phyloP scores from a whole-genome alignment of 2,329 filamentous ascomycete species.

The Phaeophleospora eucalypticola region DNA sequence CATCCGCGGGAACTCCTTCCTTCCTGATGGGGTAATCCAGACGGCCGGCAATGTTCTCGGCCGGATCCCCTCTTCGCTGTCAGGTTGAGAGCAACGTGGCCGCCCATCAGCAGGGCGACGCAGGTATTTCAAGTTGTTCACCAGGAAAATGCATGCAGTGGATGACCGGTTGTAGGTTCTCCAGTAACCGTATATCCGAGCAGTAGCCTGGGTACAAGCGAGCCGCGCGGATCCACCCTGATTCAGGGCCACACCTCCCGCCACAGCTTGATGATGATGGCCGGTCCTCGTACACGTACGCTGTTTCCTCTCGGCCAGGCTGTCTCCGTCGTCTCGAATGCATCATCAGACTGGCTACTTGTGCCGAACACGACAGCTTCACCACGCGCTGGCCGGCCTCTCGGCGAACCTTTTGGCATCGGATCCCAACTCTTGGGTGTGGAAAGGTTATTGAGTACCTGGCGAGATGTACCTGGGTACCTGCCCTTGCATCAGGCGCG shows the following conservation, averaged over 20 bases:
- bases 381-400: slow-evolving; percentile 1
- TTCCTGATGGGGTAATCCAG: not conserved
- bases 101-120: not conserved
- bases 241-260: slow-evolving; percentile 1
- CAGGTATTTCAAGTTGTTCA: not conserved
- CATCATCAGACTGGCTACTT: no score
- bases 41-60: not conserved
- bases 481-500: slow-evolving; percentile 20
- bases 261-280: not conserved
- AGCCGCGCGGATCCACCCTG: not conserved
- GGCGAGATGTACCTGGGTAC: slow-evolving; percentile 20
- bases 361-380: not conserved
- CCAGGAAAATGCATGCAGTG: slow-evolving; percentile 4
- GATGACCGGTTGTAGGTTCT: not conserved
- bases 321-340: no score
- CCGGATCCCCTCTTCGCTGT: not conserved
- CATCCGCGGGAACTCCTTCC: not conserved
- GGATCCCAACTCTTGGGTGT: not conserved
- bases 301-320: no score
- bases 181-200: not conserved
- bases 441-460: slow-evolving; percentile 20
- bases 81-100: not conserved
- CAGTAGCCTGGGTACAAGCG: not conserved
- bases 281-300: not conserved
- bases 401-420: not conserved